Percentiles rank a stretch among this genome's conserved stretches.
These are phyloP conservation scores for Melastoma malabathricum DNA, from an alignment of 345 rosid species.

Conservation along the genomic window DNA sequence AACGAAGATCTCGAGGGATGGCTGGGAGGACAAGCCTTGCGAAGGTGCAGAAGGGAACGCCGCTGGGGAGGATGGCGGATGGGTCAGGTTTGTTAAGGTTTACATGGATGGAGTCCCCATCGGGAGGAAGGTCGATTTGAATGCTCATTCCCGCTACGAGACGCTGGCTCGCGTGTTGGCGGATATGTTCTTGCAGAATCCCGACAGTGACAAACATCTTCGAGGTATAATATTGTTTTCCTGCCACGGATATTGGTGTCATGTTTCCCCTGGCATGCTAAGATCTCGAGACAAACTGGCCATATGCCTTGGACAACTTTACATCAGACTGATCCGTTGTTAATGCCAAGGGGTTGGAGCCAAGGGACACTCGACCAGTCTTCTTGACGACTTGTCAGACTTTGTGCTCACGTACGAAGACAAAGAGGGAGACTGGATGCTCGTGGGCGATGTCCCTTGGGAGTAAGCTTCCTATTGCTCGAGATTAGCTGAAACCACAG, in stretches of 20 bases:
- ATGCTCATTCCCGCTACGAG: slow-evolving; percentile 58
- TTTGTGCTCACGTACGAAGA: slow-evolving; percentile 89
- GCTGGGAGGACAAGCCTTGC: slow-evolving; percentile 28
- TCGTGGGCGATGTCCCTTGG: slow-evolving; percentile 98
- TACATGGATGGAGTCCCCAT: slow-evolving; percentile 80
- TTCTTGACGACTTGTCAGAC: slow-evolving; percentile 73
- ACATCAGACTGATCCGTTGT: not conserved
- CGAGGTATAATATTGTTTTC: slow-evolving; percentile 16
- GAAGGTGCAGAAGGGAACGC: slow-evolving; percentile 12
- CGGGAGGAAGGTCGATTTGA: slow-evolving; percentile 85
- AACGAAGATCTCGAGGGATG: slow-evolving; percentile 43
- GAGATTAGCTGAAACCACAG: not conserved
- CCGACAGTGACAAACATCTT: slow-evolving; percentile 19
- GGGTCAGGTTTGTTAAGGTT: slow-evolving; percentile 72
- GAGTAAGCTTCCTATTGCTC: slow-evolving; percentile 22
- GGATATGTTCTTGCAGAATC: slow-evolving; percentile 62
- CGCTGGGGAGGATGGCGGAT: slow-evolving; percentile 28
- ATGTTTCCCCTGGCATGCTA: too few relatives aligned
- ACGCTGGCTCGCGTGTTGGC: slow-evolving; percentile 50
- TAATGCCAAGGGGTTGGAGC: slow-evolving; percentile 6
- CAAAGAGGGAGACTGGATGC: slow-evolving; percentile 97
- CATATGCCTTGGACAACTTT: not conserved
- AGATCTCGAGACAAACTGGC: too few relatives aligned
- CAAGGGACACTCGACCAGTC: slow-evolving; percentile 23
- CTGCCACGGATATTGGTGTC: too few relatives aligned